phyloP scores from a whole-genome alignment of 306 rosid genomes.

The Prosopis cineraria region DNA sequence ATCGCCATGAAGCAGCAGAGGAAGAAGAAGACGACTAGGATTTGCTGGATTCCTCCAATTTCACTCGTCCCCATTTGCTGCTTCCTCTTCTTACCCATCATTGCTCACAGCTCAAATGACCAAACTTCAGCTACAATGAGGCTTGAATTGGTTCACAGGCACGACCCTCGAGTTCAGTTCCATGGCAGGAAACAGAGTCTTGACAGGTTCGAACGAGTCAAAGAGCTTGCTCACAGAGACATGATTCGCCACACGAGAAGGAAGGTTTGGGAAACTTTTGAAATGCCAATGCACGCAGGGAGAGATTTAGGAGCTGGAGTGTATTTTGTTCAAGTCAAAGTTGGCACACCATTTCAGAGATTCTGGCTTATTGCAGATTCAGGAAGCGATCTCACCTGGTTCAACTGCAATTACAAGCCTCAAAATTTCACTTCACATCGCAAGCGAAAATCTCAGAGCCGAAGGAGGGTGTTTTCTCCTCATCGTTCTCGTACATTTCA shows the following conservation, averaged over 20 bases:
- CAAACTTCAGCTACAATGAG: not conserved
- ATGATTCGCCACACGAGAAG: conserved; percentile 32
- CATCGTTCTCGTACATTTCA: conserved; percentile 52
- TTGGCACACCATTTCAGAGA: conserved; percentile 67
- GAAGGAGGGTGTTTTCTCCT: conserved; percentile 44
- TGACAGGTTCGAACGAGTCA: conserved; percentile 27
- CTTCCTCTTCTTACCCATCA: conserved; percentile 37
- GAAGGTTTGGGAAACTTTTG: conserved; percentile 16
- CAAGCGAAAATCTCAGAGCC: not conserved
- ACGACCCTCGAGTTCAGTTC: conserved; percentile 34
- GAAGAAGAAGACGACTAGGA: not conserved
- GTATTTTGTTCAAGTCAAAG: conserved; percentile 60
- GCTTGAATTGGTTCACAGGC: conserved; percentile 57
- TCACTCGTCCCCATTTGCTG: conserved; percentile 4
- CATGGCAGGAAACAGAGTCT: not conserved
- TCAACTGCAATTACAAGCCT: conserved; percentile 42
- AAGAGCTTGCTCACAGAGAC: conserved; percentile 50
- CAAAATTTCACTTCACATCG: not conserved
- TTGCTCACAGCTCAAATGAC: conserved; percentile 1
- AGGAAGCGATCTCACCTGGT: conserved; percentile 83
- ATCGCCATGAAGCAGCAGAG: conserved; percentile 25
- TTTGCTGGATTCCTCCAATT: conserved; percentile 26
- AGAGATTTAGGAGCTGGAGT: conserved; percentile 58
- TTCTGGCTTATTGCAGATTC: conserved; percentile 70
- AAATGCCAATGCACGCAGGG: conserved; percentile 55